Conservation (phyloP, 352 stramenopile genomes). For the Globisporangium cylindrosporum region DNA sequence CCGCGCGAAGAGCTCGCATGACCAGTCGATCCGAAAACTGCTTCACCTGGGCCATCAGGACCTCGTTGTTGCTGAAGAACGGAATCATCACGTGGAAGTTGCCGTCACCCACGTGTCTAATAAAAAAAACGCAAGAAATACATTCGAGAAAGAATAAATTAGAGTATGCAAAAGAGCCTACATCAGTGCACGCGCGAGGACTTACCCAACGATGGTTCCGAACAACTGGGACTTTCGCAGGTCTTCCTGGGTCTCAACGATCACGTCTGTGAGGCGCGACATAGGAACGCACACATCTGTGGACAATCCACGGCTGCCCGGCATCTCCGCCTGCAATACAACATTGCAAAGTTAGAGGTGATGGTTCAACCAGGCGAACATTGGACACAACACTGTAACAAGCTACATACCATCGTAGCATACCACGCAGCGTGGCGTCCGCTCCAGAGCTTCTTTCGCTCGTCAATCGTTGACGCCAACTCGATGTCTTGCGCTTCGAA, state of each 20-base stretch:
- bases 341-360: neutral
- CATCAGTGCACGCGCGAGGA: neutral
- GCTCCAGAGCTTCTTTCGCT: constrained; percentile 83
- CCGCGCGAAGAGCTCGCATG: constrained; percentile 81
- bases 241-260: constrained; percentile 91
- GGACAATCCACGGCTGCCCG: constrained; percentile 78
- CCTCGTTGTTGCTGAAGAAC: constrained; percentile 78
- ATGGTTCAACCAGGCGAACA: neutral
- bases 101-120: constrained; percentile 90
- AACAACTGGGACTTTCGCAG: constrained; percentile 87
- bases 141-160: constrained; percentile 2
- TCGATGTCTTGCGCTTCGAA: constrained; percentile 84
- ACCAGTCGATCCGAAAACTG: constrained; percentile 87
- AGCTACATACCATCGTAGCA: constrained; percentile 63
- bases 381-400: neutral
- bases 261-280: constrained; percentile 90
- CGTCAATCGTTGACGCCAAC: constrained; percentile 61
- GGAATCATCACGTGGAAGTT: constrained; percentile 99
- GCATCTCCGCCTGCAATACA: constrained; percentile 57
- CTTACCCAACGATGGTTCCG: constrained; percentile 89
- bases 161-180: neutral
- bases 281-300: constrained; percentile 98
- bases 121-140: neutral
- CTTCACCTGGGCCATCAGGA: constrained; percentile 85
- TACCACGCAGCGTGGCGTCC: constrained; percentile 86